A percentile compares a stretch with the other conserved stretches of the same genome.
phyloP scores from a whole-genome alignment of 306 rosid species.

The Vigna trinervia region DNA sequence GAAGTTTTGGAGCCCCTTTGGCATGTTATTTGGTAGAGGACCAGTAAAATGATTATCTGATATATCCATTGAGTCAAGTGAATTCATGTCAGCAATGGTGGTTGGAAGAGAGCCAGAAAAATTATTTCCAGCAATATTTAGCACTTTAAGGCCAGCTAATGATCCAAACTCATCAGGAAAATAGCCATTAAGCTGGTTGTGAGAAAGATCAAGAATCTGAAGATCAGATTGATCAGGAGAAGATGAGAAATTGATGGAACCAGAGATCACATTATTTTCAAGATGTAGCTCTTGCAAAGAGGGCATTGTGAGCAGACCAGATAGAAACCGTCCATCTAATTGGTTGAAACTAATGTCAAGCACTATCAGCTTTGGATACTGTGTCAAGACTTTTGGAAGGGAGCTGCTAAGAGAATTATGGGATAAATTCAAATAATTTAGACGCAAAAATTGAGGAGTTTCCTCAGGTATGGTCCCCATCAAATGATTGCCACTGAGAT shows the following conservation, averaged over 20 bases:
- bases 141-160: constrained; percentile 64
- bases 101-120: constrained; percentile 94
- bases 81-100: constrained; percentile 66
- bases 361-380: constrained; percentile 83
- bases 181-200: constrained; percentile 76
- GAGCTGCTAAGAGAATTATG: constrained; percentile 68
- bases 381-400: constrained; percentile 71
- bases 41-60: constrained; percentile 89
- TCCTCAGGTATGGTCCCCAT: constrained; percentile 78
- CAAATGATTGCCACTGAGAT: constrained; percentile 84
- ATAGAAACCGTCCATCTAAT: constrained; percentile 65
- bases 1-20: constrained; percentile 60
- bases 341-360: constrained; percentile 91
- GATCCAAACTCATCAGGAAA: constrained; percentile 83
- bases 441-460: constrained; percentile 84
- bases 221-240: constrained; percentile 66
- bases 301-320: constrained; percentile 67
- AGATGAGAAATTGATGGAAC: constrained; percentile 68
- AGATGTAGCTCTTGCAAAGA: constrained; percentile 88
- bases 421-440: constrained; percentile 81
- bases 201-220: constrained; percentile 83
- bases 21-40: constrained; percentile 75
- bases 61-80: constrained; percentile 68
- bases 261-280: constrained; percentile 70
- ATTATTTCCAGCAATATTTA: constrained; percentile 84